phyloP scores from a whole-genome alignment of 228 moss, liverwort and hornwort species.

The Sphagnum fallax region DNA sequence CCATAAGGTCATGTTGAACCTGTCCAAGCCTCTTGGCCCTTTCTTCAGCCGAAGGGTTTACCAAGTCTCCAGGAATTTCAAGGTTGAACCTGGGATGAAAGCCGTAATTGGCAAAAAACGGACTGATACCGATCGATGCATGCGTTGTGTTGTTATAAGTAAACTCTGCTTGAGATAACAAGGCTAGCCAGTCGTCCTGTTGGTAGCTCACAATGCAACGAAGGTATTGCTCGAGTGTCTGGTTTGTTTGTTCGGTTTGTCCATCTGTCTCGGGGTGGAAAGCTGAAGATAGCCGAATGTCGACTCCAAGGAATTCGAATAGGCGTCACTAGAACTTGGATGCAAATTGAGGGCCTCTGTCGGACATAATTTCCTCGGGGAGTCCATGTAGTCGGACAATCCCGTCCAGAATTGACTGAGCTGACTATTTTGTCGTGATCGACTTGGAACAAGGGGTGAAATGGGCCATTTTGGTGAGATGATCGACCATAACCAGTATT shows the following conservation, averaged over 20 bases:
- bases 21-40: no score
- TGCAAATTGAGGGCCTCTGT: not conserved
- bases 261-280: slow-evolving; percentile 1
- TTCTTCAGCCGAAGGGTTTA: no score
- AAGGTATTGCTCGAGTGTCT: not conserved
- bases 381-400: not conserved
- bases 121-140: not conserved
- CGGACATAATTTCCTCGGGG: slow-evolving; percentile 2
- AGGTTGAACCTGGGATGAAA: not conserved
- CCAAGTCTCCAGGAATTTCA: no score
- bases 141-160: not conserved
- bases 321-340: not conserved
- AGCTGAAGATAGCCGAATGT: not conserved
- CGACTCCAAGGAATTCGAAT: not conserved
- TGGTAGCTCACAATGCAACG: not conserved
- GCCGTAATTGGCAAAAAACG: not conserved
- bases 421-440: not conserved
- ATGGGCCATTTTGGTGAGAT: slow-evolving; percentile 3
- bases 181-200: not conserved
- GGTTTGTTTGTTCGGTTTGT: not conserved
- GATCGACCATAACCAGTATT: slow-evolving; percentile 4
- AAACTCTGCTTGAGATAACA: not conserved
- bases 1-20: no score
- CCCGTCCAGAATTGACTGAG: not conserved
- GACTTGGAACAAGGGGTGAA: not conserved